phyloP scores from a whole-genome alignment of 2,329 filamentous ascomycete genomes.

The Endocalyx cinctus region DNA sequence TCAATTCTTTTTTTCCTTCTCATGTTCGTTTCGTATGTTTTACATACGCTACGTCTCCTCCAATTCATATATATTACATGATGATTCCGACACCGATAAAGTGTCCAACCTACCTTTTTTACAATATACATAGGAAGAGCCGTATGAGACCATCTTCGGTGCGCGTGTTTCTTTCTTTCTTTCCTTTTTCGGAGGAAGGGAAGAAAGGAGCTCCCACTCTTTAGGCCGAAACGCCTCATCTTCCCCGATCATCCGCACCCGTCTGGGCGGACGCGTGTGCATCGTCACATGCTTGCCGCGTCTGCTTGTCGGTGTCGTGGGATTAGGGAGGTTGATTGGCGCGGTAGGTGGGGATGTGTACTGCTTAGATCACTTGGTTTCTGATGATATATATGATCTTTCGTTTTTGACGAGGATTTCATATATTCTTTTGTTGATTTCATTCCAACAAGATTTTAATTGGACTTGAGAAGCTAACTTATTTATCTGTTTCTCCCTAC shows the following conservation, averaged over 20 bases:
- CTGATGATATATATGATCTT: constrained; percentile 16
- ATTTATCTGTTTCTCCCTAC: too few species aligned
- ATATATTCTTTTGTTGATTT: not conserved
- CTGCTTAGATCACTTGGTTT: constrained; percentile 29
- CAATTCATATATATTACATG: constrained; percentile 19
- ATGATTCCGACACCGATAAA: constrained; percentile 30
- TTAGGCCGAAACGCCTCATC: not conserved
- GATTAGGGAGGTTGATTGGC: constrained; percentile 9
- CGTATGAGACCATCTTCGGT: constrained; percentile 30
- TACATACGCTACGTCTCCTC: too few species aligned
- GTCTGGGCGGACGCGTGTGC: constrained; percentile 21
- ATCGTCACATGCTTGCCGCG: constrained; percentile 31
- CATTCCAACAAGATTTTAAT: not conserved
- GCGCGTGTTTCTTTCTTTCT: constrained; percentile 3
- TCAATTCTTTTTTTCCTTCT: not conserved
- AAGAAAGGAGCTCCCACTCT: not conserved
- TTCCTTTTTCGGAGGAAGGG: too few species aligned
- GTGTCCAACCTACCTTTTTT: constrained; percentile 29
- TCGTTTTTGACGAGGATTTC: constrained; percentile 14
- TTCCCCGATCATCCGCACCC: too few species aligned
- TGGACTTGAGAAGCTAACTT: not conserved
- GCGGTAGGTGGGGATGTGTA: constrained; percentile 26
- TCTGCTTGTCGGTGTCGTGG: too few species aligned
- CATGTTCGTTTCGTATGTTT: too few species aligned
- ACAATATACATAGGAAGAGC: constrained; percentile 28